Evolutionary conservation across 164 flowering plant genomes (phyloP).

Genomic region (Magnolia changhungtana): DNA sequence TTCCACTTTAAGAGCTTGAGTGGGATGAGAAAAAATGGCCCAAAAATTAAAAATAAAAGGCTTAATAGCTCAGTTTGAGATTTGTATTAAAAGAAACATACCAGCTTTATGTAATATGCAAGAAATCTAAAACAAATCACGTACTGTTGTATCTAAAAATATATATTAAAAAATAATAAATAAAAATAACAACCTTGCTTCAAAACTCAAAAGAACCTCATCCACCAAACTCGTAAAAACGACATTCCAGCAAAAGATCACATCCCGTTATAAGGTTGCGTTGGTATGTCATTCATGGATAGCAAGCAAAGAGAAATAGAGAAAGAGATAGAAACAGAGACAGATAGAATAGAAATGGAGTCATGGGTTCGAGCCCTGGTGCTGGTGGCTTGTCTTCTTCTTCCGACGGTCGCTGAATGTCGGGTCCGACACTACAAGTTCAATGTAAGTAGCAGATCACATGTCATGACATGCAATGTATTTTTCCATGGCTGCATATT

Average conservation of each 20-base stretch:
- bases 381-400: slow-evolving; percentile 18
- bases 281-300: background rate
- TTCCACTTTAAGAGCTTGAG: too few relatives aligned
- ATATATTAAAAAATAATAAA: too few relatives aligned
- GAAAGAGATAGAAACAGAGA: slow-evolving; percentile 9
- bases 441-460: slow-evolving; percentile 35
- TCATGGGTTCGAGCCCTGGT: slow-evolving; percentile 28
- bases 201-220: slow-evolving; percentile 18
- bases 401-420: slow-evolving; percentile 33
- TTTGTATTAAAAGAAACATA: too few relatives aligned
- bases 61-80: too few relatives aligned
- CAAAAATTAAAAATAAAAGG: too few relatives aligned
- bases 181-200: slow-evolving; percentile 9
- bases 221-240: slow-evolving; percentile 48
- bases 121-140: slow-evolving; percentile 27
- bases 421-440: slow-evolving; percentile 54
- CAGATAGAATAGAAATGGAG: slow-evolving; percentile 17
- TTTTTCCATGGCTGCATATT: too few relatives aligned
- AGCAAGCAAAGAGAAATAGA: background rate
- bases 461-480: background rate
- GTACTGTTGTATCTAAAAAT: too few relatives aligned
- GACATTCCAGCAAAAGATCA: slow-evolving; percentile 40
- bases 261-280: slow-evolving; percentile 15
- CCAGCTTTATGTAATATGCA: slow-evolving; percentile 45
- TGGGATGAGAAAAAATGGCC: too few relatives aligned